Evolutionary conservation across 2,329 filamentous ascomycete genomes (phyloP), one percentile per base, ranked within the genome.

Genomic region (Arthroderma uncinatum): DNA sequence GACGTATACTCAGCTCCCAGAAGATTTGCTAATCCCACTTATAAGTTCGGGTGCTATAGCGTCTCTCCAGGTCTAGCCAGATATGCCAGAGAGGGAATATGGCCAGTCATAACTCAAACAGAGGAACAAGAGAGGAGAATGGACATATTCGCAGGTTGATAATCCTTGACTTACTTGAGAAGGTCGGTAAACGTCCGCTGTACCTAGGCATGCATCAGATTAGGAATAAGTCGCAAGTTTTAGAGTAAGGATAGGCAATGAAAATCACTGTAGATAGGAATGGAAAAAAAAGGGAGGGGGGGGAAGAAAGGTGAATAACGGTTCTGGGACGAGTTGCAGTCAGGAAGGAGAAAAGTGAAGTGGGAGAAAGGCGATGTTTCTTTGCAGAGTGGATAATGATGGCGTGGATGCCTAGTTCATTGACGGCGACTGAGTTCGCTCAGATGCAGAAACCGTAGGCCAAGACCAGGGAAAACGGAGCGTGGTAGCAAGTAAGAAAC

Each of bases 121-220:
- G 21, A 48, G 8, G 23, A 40, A 12, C 6, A 53, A 25, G 56
- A 55, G 23, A 54, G 54, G 42, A 42, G 47, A 57, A 58, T 21
- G 44, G 44, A 16, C 16, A 47, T 57, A 58, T 57, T 56, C 60
- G 57, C 53, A 58, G 54, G 42, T 36, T 19, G 47, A 34, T 33
- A 34, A 54, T 54, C 33, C 39, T 53, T 47, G 47, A 74, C 73
- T 73, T 71, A 76, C 73, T 72, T 74, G 70, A 62, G 69, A 67
- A 62, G 73, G 73, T 61, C 73, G 73, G 68, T 76, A 76, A 57
- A 74, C 71, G 73, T 76, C 73, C 61, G 73, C 73, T 73, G 65
- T 63, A 63, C 63, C 63, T 67, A 64, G 59, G 56, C 58, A 62
- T 53, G 50, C 28, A 53, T 36, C 28, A 53, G 28, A 53, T 30